Percentiles rank a stretch among this genome's conserved stretches.
These are phyloP conservation scores for Ceratobasidium papillatum DNA, from an alignment of 1,284 basidiomycete genomes.

Conservation along the genomic window DNA sequence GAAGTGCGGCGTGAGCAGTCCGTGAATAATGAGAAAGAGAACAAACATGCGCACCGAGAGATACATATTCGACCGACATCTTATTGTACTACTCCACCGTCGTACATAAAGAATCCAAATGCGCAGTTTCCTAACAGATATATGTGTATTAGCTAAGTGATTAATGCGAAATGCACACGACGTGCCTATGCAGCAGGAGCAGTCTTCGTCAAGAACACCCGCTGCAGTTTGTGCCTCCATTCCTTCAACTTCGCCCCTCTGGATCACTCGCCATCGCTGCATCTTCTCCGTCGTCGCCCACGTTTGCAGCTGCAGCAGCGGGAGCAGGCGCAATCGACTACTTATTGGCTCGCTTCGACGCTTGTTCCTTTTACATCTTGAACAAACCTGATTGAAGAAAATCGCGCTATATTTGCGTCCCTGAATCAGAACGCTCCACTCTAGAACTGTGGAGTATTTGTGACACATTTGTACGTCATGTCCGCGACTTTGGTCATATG, in stretches of 20 bases:
- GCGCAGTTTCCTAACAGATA: constrained; percentile 73
- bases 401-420: too few relatives aligned
- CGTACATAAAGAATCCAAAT: constrained; percentile 79
- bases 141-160: neutral
- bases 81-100: constrained; percentile 83
- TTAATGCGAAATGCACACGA: constrained; percentile 40
- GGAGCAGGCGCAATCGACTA: constrained; percentile 50
- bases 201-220: constrained; percentile 79
- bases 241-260: constrained; percentile 78
- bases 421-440: too few relatives aligned
- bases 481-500: too few relatives aligned
- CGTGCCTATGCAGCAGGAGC: constrained; percentile 65
- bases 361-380: constrained; percentile 47
- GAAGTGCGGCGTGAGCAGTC: neutral
- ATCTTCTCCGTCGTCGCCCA: constrained; percentile 64
- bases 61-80: constrained; percentile 86
- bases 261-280: constrained; percentile 66
- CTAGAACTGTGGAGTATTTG: too few relatives aligned
- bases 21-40: constrained; percentile 30
- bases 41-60: constrained; percentile 60
- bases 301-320: constrained; percentile 46
- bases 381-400: too few relatives aligned
- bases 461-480: too few relatives aligned
- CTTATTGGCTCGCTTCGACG: constrained; percentile 71
- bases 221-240: constrained; percentile 91